Conservation (phyloP, 768 basidiomycete species). For the Strobilomyces echinocephalus region DNA sequence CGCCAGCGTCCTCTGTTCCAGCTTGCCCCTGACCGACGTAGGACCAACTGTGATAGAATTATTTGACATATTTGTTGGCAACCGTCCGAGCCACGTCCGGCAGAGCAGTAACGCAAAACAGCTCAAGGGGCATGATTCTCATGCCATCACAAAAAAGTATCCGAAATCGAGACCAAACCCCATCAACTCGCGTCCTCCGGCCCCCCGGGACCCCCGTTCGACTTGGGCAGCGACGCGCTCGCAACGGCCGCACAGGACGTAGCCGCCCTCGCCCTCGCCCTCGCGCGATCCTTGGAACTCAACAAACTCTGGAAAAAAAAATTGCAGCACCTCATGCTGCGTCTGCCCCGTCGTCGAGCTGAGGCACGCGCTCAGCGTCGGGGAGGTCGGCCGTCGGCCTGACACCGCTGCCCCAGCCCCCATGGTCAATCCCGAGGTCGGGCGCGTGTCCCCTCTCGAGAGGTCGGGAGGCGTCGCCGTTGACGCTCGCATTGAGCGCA, state of each 20-base stretch:
- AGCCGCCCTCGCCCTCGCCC: slow-evolving; percentile 32
- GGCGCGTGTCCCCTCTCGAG: slow-evolving; percentile 25
- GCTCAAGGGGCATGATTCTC: not conserved
- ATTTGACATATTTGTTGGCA: too few species aligned
- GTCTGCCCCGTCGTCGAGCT: slow-evolving; percentile 49
- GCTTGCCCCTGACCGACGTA: too few species aligned
- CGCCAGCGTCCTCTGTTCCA: too few species aligned
- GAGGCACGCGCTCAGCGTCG: slow-evolving; percentile 35
- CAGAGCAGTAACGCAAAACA: too few species aligned
- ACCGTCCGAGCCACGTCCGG: too few species aligned
- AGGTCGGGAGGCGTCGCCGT: slow-evolving; percentile 36
- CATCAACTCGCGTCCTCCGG: slow-evolving; percentile 36
- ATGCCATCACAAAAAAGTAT: not conserved
- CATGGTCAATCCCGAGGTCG: slow-evolving; percentile 37
- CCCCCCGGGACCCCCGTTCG: slow-evolving; percentile 34
- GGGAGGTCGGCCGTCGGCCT: slow-evolving; percentile 38
- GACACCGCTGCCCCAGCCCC: slow-evolving; percentile 30
- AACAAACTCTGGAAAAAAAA: slow-evolving; percentile 84
- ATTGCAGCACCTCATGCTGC: slow-evolving; percentile 80
- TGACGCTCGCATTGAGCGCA: slow-evolving; percentile 31
- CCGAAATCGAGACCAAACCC: not conserved
- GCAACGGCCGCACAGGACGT: slow-evolving; percentile 21
- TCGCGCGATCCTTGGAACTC: slow-evolving; percentile 58
- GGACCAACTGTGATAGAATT: too few species aligned
- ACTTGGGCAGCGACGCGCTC: slow-evolving; percentile 21